Evolutionary conservation across 148 eudicot genomes (phyloP), one percentile per base, ranked within the genome.

Genomic region (Mesembryanthemum crystallinum): DNA sequence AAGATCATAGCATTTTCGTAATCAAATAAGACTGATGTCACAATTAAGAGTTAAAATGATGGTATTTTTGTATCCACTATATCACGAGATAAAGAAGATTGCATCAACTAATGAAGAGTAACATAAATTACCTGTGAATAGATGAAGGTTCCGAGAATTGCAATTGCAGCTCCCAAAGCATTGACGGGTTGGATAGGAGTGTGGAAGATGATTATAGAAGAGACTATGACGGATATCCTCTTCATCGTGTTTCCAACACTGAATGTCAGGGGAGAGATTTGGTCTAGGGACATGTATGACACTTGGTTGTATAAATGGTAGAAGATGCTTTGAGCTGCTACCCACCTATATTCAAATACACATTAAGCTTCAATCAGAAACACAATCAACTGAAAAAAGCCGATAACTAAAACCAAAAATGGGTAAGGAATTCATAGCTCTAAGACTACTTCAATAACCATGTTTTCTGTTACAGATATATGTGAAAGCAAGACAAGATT

Each of bases 161-260:
- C 92, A 61, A 89, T 87, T 73, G 90, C 89, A 47, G 92, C 90
- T 67, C 92, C 92, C 2, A 89, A 73, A 39, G 92, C 92, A 30
- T 89, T 89, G 77, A 89, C 25, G 7, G 92, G 87, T 64, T 79
- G 89, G 51, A 89, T 73, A 1, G 92, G 92, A 1, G 86, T 89
- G 77, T 81, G 82, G 86, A 89, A 89, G 29, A 89, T 89, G 82
- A 89, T 89, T 39, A 89, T 89, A 32, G 92, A 89, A 25, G 92
- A 80, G 55, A 89, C 89, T 25, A 89, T 89, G 59, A 89, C 90
- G 0, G 90, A 85, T 72, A 89, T 87, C 67, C 92, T 82, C 82
- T 89, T 89, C 90, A 89, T 87, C 20, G 92, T 89, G 76, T 89
- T 89, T 21, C 92, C 92, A 61, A 89, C 77, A 75, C 92, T 89